A percentile compares a stretch with the other conserved stretches of the same genome.
These are phyloP conservation scores for Chlorella sp. DNA, from an alignment of 139 green algal genomes.

Conservation along the genomic window DNA sequence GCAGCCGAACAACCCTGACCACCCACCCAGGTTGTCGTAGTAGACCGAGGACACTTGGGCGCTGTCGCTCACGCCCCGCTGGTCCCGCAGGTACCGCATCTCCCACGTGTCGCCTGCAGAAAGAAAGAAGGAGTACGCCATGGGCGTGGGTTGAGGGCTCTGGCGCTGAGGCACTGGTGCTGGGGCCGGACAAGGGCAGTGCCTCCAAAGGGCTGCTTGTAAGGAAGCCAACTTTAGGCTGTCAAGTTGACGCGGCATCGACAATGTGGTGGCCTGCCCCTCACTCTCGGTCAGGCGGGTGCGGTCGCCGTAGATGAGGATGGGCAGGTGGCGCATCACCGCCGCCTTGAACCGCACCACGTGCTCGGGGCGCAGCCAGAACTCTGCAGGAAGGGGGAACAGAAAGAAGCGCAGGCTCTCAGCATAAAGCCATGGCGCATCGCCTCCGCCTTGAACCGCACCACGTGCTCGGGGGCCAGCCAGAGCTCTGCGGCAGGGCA, in stretches of 20 bases:
- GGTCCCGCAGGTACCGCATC: constrained; percentile 16
- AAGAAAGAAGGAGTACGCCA: no score
- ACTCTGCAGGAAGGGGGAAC: constrained; percentile 50
- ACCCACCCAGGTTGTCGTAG: constrained; percentile 64
- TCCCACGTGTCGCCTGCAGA: no score
- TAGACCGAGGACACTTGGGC: constrained; percentile 71
- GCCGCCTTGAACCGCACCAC: constrained; percentile 69
- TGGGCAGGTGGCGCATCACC: constrained; percentile 78
- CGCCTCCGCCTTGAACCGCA: constrained; percentile 69
- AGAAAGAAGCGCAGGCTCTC: no score
- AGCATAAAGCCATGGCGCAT: no score
- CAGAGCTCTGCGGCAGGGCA: constrained; percentile 82
- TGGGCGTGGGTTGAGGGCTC: no score
- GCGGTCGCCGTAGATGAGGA: constrained; percentile 80
- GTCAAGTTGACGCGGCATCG: no score
- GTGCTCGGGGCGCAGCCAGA: constrained; percentile 76
- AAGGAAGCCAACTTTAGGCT: no score
- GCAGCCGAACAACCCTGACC: no score
- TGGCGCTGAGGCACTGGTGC: no score
- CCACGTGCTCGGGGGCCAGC: constrained; percentile 70
- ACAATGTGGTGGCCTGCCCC: no score
- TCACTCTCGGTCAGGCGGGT: constrained; percentile 33
- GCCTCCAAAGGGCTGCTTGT: no score
- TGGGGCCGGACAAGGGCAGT: no score
- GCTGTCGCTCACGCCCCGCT: background rate